Conservation (phyloP, 2,329 filamentous ascomycete species). For the Aulographum hederae region DNA sequence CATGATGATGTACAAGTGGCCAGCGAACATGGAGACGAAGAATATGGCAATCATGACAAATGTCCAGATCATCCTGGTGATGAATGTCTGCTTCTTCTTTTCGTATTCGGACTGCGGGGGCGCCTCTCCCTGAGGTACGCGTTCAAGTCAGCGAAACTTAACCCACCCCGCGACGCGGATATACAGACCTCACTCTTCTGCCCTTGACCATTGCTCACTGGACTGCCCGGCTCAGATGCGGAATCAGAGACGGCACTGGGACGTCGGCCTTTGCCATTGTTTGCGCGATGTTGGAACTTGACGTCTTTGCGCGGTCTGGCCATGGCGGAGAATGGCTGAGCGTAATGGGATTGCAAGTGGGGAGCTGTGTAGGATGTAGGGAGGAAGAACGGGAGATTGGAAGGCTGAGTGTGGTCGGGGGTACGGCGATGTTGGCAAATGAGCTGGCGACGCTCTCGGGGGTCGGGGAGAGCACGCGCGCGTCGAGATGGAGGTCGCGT, state of each 20-base stretch:
- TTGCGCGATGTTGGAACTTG: constrained; percentile 37
- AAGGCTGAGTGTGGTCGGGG: too few relatives aligned
- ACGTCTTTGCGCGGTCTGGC: constrained; percentile 38
- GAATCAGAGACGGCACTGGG: constrained; percentile 56
- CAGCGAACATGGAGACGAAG: constrained; percentile 82
- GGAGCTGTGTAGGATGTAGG: too few relatives aligned
- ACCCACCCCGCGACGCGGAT: constrained; percentile 3
- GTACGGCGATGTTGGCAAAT: too few relatives aligned
- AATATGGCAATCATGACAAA: constrained; percentile 93
- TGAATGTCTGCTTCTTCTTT: constrained; percentile 97
- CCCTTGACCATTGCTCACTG: constrained; percentile 26
- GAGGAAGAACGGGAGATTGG: too few relatives aligned
- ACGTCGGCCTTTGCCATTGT: constrained; percentile 34
- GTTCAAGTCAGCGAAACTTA: constrained; percentile 13
- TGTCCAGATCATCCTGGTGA: constrained; percentile 93
- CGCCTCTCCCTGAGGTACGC: constrained; percentile 12
- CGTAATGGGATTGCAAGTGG: too few relatives aligned
- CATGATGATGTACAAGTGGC: constrained; percentile 91
- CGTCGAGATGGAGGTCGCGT: too few relatives aligned
- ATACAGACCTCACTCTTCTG: neutral
- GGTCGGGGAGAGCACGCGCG: too few relatives aligned
- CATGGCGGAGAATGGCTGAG: constrained; percentile 22
- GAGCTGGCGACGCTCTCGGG: too few relatives aligned
- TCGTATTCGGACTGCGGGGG: constrained; percentile 56
- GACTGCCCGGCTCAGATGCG: constrained; percentile 32